Evolutionary conservation across 1,284 basidiomycete genomes (phyloP).

Genomic region (Trametes versicolor): DNA sequence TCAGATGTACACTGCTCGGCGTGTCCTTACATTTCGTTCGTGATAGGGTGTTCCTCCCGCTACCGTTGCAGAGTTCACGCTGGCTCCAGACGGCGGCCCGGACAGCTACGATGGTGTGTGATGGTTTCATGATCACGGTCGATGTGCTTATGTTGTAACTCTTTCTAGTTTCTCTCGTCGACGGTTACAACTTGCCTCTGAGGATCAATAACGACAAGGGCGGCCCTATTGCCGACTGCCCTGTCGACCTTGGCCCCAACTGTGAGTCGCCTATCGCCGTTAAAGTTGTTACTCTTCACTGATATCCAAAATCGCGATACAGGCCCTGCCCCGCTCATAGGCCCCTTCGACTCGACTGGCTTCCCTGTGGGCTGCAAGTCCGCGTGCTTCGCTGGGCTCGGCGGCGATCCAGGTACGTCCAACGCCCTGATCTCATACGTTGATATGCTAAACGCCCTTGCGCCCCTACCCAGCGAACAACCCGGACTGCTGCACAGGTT

Average conservation of each 20-base stretch:
- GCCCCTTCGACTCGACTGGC: slow-evolving; percentile 50
- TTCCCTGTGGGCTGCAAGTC: slow-evolving; percentile 56
- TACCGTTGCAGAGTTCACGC: slow-evolving; percentile 55
- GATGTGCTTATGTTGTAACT: not conserved
- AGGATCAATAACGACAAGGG: slow-evolving; percentile 52
- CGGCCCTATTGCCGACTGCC: slow-evolving; percentile 53
- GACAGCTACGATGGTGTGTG: slow-evolving; percentile 55
- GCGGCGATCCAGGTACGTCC: slow-evolving; percentile 44
- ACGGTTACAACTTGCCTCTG: slow-evolving; percentile 54
- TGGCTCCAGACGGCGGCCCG: slow-evolving; percentile 38
- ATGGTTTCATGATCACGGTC: too few relatives aligned
- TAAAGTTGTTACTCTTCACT: not conserved
- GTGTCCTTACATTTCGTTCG: not conserved
- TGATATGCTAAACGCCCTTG: too few relatives aligned
- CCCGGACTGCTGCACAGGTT: slow-evolving; percentile 57
- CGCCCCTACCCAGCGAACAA: slow-evolving; percentile 40
- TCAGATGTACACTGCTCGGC: too few relatives aligned
- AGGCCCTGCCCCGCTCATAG: slow-evolving; percentile 51
- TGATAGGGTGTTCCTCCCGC: slow-evolving; percentile 46
- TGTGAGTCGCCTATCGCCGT: slow-evolving; percentile 34
- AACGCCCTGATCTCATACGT: not conserved
- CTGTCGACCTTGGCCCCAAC: slow-evolving; percentile 53
- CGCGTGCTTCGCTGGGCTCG: slow-evolving; percentile 52
- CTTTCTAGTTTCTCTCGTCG: slow-evolving; percentile 42
- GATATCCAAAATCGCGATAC: not conserved